phyloP scores from a whole-genome alignment of 1,284 basidiomycete species.

The Volvariella volvacea region DNA sequence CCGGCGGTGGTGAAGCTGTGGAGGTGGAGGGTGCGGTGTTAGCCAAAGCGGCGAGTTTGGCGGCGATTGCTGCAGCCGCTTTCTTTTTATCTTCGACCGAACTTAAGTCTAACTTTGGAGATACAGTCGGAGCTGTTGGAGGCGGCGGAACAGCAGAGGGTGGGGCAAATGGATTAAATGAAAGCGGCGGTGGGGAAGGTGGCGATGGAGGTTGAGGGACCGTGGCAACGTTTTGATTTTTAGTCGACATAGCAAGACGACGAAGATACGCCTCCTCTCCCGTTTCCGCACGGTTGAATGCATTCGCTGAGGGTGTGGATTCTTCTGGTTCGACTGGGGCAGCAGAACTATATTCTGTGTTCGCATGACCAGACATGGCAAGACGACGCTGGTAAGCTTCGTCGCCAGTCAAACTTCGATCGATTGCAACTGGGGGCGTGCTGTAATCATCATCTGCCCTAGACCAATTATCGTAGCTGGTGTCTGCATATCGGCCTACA shows the following conservation, averaged over 20 bases:
- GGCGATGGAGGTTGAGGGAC: conserved; percentile 13
- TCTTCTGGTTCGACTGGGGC: conserved; percentile 4
- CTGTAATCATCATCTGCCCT: conserved; percentile 38
- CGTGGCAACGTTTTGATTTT: conserved; percentile 6
- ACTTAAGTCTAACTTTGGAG: conserved; percentile 6
- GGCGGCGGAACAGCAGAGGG: conserved; percentile 50
- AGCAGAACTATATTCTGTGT: conserved; percentile 1
- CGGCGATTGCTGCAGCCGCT: conserved; percentile 78
- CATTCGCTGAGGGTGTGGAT: conserved; percentile 4
- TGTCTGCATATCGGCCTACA: conserved; percentile 52
- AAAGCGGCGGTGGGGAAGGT: conserved; percentile 41
- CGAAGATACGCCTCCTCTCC: conserved; percentile 71
- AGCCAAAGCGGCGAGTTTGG: conserved; percentile 56
- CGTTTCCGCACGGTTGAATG: conserved; percentile 27
- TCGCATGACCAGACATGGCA: conserved; percentile 37
- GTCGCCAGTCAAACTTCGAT: conserved; percentile 45
- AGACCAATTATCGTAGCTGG: conserved; percentile 44
- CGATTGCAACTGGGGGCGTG: conserved; percentile 23
- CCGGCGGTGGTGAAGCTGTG: conserved; percentile 19
- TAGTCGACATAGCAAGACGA: conserved; percentile 49
- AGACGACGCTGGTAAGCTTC: conserved; percentile 59
- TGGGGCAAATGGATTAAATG: conserved; percentile 64
- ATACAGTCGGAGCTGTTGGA: conserved; percentile 28
- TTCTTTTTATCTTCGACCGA: conserved; percentile 60
- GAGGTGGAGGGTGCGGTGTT: conserved; percentile 23